Base-by-base conservation (phyloP, 257 asterid species). In the Rubia yunnanensis region DNA sequence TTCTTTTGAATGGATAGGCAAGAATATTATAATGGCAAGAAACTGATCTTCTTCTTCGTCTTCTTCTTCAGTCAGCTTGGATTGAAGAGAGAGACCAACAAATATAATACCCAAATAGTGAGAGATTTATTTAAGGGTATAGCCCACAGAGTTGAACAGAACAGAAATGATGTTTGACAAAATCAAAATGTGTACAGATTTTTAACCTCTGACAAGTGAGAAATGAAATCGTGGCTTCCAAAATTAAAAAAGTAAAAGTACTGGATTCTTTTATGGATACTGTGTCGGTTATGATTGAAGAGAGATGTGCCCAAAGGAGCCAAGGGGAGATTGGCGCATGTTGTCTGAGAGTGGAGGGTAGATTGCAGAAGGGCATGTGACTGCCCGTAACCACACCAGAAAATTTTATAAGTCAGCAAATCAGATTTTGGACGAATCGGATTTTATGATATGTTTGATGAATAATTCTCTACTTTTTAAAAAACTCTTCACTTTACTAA, bases 281-380 rank as follows among this genome's bases (percentile, higher is more conserved):
- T 24, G 28, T 10, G 15, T 24, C 14, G 3, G 17, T 0, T 55
- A 50, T 55, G 18, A 55, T 55, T 55, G 35, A 55, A 55, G 32
- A 55, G 32, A 55, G 60, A 30, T 39, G 27, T 35, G 27, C 14
- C 30, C 54, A 7, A 18, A 57, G 9, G 63, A 62, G 68, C 73
- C 74, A 70, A 70, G 17, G 48, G 59, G 44, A 31, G 72, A 60
- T 65, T 72, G 72, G 72, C 35, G 28, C 34, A 17, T 11, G 63
- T 72, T 72, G 76, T 72, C 68, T 26, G 76, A 31, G 66, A 65
- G 63, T 49, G 72, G 66, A 71, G 66, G 31, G 36, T 23, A 61
- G 52, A 5, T 20, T 17, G 20, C 44, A 46, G 5, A 24, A 13
- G 57, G 22, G 28, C 76, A 72, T 72, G 76, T 72, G 76, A 65